phyloP scores from a whole-genome alignment of 306 rosid species.

The Arachis stenosperma region DNA sequence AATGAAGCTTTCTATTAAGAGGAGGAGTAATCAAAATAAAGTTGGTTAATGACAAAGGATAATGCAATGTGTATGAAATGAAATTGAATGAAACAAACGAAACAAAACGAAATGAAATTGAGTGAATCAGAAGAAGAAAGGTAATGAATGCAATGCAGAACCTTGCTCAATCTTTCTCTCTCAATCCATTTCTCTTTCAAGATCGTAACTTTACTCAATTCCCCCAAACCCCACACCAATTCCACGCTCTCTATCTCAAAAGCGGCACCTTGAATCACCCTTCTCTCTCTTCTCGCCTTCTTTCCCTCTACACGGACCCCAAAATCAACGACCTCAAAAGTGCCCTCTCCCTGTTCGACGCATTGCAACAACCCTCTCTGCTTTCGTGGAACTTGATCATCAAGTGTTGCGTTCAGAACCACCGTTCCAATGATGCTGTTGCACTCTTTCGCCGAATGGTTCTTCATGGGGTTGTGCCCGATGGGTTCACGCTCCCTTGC shows the following conservation, averaged over 20 bases:
- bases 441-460: slow-evolving; percentile 46
- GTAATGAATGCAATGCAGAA: slow-evolving; percentile 28
- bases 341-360: slow-evolving; percentile 49
- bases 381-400: slow-evolving; percentile 55
- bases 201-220: slow-evolving; percentile 34
- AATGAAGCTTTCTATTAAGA: no score
- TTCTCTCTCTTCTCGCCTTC: slow-evolving; percentile 45
- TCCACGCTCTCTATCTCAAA: slow-evolving; percentile 56
- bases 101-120: no score
- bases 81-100: no score
- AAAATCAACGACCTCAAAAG: slow-evolving; percentile 50
- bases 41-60: no score
- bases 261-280: slow-evolving; percentile 51
- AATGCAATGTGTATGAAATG: no score
- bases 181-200: slow-evolving; percentile 22
- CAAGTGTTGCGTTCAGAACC: slow-evolving; percentile 50
- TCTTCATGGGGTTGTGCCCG: slow-evolving; percentile 46
- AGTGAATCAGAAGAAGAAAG: no score
- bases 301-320: slow-evolving; percentile 48
- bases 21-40: no score
- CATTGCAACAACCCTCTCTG: slow-evolving; percentile 43
- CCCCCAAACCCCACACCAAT: slow-evolving; percentile 38
- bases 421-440: slow-evolving; percentile 55
- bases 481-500: slow-evolving; percentile 53
- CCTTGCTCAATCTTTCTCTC: slow-evolving; percentile 31